Evolutionary conservation across 345 rosid genomes (phyloP), one percentile per base, ranked within the genome.

Genomic region (Populus deltoides): DNA sequence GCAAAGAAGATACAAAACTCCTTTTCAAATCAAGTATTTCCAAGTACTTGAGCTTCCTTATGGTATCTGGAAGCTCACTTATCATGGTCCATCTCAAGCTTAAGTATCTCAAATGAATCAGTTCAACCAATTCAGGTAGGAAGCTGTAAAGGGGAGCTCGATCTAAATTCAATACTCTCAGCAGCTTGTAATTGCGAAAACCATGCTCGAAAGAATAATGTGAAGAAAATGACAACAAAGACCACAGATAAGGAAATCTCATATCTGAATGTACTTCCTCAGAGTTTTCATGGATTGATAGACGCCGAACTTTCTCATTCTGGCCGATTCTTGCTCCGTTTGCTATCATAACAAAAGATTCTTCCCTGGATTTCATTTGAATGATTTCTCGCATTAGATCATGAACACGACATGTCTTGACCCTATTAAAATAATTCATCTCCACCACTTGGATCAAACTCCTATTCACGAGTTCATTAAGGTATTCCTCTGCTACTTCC

Each of bases 401-500:
- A 66, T 75, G 78, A 27, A 75, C 65, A 29, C 78, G 72, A 66
- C 66, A 35, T 4, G 18, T 68, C 35, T 55, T 35, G 17, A 55
- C 73, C 67, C 73, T 55, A 10, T 8, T 39, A 24, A 38, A 68
- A 55, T 38, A 33, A 38, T 68, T 36, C 67, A 53, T 68, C n/a
- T 53, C 38, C 17, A 55, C 73, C 9, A 68, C 79, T 53, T 68
- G 73, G 55, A 76, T 68, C 79, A 68, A 33, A 27, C 66, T 76
- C n/a, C 79, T 12, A 66, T 16, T 51, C 66, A 76, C 66, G 12
- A 76, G 79, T 53, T 76, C 73, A 75, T 75, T 65, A 39, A 63
- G 70, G 70, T 65, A 73, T 13, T 9, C 70, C 59, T 75, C 77
- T 41, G 70, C 77, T 9, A 73, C 68, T 73, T 59, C 68, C 51